phyloP scores from a whole-genome alignment of 495 filamentous ascomycete genomes.

The Aspergillus carlsbadensis region DNA sequence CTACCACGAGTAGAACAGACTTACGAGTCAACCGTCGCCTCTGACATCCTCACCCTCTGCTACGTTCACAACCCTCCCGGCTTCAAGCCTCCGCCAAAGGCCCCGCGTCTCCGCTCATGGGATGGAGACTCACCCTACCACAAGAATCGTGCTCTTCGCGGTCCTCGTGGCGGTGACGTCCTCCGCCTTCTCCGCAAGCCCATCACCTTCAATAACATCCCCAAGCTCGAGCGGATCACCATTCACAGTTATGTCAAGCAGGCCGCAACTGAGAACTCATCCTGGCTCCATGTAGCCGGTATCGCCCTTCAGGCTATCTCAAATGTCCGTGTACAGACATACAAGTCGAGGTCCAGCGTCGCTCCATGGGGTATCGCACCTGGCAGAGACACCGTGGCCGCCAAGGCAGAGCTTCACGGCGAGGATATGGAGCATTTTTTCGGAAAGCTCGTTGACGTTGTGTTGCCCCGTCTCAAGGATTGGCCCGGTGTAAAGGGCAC shows the following conservation, averaged over 20 bases:
- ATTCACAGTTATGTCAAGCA: conserved; percentile 69
- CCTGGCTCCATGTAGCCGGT: conserved; percentile 73
- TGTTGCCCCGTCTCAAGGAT: conserved; percentile 92
- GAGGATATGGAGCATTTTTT: conserved; percentile 88
- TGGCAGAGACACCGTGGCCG: conserved; percentile 50
- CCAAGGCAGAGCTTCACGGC: conserved; percentile 69
- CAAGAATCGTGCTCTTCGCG: conserved; percentile 81
- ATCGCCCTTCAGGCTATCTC: conserved; percentile 85
- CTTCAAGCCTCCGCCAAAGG: conserved; percentile 57
- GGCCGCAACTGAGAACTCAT: conserved; percentile 60
- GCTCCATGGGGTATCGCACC: conserved; percentile 61
- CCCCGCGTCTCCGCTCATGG: conserved; percentile 79
- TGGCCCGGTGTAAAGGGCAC: conserved; percentile 78
- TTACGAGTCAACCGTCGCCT: conserved; percentile 77
- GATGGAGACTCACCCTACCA: conserved; percentile 89
- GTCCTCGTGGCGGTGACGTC: conserved; percentile 69
- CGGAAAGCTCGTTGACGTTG: conserved; percentile 79
- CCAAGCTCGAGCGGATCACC: conserved; percentile 75
- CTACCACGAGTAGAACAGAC: conserved; percentile 86
- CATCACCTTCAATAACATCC: conserved; percentile 83
- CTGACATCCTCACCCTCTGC: conserved; percentile 86
- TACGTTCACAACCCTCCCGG: conserved; percentile 83
- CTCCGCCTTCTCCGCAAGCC: conserved; percentile 72
- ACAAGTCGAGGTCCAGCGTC: conserved; percentile 65
- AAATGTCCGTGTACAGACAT: conserved; percentile 68